Evolutionary conservation across 2,329 filamentous ascomycete species (phyloP), one percentile per base, ranked within the genome.

Genomic region (Xylogone sp.): DNA sequence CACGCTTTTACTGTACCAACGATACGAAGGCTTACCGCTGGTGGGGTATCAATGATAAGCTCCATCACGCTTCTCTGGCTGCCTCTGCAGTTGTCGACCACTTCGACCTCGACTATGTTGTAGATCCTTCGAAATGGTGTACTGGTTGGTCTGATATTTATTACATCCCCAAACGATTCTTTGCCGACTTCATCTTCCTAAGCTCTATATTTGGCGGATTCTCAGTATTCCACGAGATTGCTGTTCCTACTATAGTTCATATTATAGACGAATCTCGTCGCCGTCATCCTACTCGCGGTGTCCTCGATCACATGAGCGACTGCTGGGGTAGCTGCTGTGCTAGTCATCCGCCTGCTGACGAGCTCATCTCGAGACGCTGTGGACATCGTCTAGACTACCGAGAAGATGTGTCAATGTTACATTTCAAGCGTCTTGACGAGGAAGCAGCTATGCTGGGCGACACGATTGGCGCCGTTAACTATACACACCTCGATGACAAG

Each of bases 91-190:
- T 56, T 16, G 49, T 60, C 20, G 51, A 57, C 42, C 46, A 50
- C 21, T 62, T 27, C 21, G 51, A 53, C 27, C 53, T 59, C 9
- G 57, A 62, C 27, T 65, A 61, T 58, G 56, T 31, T 3, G 54
- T 62, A 31, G 45, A 61, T 42, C 44, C 48, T 9, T 21, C 55
- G 7, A 61, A 68, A 53, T 67, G 58, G 48, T 68, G 65, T 48
- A 53, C 61, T 9, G 65, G 65, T 21, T 68, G 66, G 66, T 60
- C 58, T 3, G 66, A 68, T 43, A 66, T 68, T 12, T 68, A 66
- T 56, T 68, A 64, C 56, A 54, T 68, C 27, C 66, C 66, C 5
- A 59, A 63, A 21, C 61, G 60, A 27, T 64, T 64, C 54, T 68
- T 68, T 48, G 53, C 53, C 27, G 66, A 68, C 52, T 68, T 54